Conservation (phyloP, 1,284 basidiomycete genomes). For the Ceratobasidium theobromae region DNA sequence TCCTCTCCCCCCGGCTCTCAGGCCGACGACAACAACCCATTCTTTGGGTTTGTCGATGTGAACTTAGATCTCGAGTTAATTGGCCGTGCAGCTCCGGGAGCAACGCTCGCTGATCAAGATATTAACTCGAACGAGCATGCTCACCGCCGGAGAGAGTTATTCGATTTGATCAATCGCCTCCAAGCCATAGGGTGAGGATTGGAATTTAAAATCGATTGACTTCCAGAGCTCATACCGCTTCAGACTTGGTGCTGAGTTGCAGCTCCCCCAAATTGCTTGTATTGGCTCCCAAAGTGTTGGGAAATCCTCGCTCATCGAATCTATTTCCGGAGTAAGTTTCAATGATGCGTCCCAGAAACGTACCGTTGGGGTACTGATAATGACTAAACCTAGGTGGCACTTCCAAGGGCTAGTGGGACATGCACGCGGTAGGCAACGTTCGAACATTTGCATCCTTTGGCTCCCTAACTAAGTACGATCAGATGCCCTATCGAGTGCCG, state of each 20-base stretch:
- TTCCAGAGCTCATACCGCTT: too few relatives aligned
- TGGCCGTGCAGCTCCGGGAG: background rate
- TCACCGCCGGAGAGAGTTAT: conserved; percentile 15
- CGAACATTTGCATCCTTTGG: too few relatives aligned
- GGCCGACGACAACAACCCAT: too few relatives aligned
- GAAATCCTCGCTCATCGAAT: conserved; percentile 54
- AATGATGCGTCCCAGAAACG: background rate
- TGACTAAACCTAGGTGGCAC: conserved; percentile 30
- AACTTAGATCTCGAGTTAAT: background rate
- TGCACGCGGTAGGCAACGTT: conserved; percentile 37
- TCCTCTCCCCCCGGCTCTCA: too few relatives aligned
- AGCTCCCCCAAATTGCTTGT: conserved; percentile 56
- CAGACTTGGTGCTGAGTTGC: conserved; percentile 47
- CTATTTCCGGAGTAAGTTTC: conserved; percentile 37
- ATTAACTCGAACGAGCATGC: conserved; percentile 29
- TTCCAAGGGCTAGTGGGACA: conserved; percentile 37
- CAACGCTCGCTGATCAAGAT: conserved; percentile 2
- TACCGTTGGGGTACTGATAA: background rate
- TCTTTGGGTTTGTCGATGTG: conserved; percentile 13
- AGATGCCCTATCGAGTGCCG: conserved; percentile 37
- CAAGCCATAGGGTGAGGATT: conserved; percentile 12
- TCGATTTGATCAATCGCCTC: conserved; percentile 19
- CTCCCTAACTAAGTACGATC: too few relatives aligned
- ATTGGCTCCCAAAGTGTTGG: conserved; percentile 62
- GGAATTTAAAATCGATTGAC: too few relatives aligned